Evolutionary conservation across 768 basidiomycete genomes (phyloP), one percentile per base, ranked within the genome.

Genomic region (Naganishia antarctica): DNA sequence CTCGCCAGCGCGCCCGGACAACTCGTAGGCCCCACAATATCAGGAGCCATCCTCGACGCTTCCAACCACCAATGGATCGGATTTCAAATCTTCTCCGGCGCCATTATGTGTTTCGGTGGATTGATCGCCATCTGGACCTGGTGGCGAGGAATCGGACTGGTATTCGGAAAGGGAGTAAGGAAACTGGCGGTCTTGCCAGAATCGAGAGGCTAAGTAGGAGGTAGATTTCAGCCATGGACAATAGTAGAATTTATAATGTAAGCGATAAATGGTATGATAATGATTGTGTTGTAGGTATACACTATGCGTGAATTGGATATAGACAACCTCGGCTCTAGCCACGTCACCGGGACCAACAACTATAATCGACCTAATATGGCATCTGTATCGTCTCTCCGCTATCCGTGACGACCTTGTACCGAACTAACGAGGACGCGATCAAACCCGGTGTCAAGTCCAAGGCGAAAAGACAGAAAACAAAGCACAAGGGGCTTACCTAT

Each of bases 331-430:
- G n/a, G n/a, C n/a, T n/a, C n/a, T n/a, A n/a, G n/a, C n/a, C n/a
- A n/a, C n/a, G n/a, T n/a, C n/a, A n/a, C n/a, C n/a, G n/a, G n/a
- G n/a, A n/a, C n/a, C n/a, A n/a, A n/a, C n/a, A n/a, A n/a, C n/a
- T n/a, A n/a, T n/a, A n/a, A n/a, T n/a, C n/a, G n/a, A 34, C 53
- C 53, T 57, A 57, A 16, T 41, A 63, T 4, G 62, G 49, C 49
- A 67, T 45, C 44, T 67, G 66, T 16, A 77, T 23, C 0, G 69
- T 68, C 63, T 72, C 65, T 15, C 74, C 74, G 67, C 67, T 66
- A 64, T 77, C 76, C 11, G 73, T 67, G 37, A 75, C 73, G 28
- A 77, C 69, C 63, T 77, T 77, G 68, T 74, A 77, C 32, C 76
- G 71, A 3, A 77, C 76, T 77, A 34, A 16, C 23, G 4, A 32